Conservation (phyloP, 305 asterid species). For the Lippia alba region DNA sequence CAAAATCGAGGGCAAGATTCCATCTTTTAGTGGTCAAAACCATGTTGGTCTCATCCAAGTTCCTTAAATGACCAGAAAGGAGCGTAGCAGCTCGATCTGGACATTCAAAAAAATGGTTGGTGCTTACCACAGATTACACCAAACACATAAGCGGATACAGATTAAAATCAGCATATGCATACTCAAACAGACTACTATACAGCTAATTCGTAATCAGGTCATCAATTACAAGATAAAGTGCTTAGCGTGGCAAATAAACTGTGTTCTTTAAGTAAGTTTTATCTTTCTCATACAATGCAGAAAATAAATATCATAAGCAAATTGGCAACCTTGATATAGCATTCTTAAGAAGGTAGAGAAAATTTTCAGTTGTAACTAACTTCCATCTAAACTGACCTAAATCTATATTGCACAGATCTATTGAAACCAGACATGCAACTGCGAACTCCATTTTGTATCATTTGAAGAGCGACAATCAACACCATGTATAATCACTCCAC, state of each 20-base stretch:
- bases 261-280: neutral
- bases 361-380: neutral
- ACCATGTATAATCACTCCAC: conserved; percentile 16
- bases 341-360: neutral
- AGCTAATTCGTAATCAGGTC: neutral
- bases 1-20: neutral
- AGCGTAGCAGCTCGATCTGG: too few species aligned
- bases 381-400: neutral
- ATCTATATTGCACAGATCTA: conserved; percentile 15
- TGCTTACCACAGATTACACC: neutral
- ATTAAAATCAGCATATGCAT: neutral
- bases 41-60: neutral
- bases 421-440: neutral
- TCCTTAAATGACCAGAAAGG: neutral
- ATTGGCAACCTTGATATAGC: neutral
- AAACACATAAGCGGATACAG: conserved; percentile 8
- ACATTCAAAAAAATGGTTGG: too few species aligned
- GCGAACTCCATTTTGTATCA: neutral
- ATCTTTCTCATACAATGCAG: neutral
- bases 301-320: neutral
- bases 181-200: neutral
- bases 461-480: neutral
- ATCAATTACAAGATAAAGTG: neutral
- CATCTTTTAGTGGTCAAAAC: neutral
- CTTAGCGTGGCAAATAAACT: conserved; percentile 2